phyloP scores from a whole-genome alignment of 169 alveolate genomes.

The Plasmodium reichenowi region DNA sequence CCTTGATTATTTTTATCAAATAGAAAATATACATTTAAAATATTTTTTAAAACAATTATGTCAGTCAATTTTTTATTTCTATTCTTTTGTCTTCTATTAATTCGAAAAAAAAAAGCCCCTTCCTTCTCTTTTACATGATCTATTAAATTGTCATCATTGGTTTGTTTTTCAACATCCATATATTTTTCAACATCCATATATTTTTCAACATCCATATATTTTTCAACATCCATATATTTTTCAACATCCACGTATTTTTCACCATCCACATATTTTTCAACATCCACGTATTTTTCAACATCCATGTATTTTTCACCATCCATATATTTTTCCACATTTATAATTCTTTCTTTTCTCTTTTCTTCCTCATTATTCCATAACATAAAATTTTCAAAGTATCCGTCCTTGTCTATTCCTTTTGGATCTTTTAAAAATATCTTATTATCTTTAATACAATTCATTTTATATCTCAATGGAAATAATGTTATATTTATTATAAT shows the following conservation, averaged over 20 bases:
- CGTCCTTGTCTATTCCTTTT: conserved; percentile 8
- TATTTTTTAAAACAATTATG: conserved; percentile 39
- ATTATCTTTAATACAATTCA: not conserved
- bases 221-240: not conserved
- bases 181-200: not conserved
- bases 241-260: not conserved
- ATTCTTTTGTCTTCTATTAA: not conserved
- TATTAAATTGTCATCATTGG: not conserved
- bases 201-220: not conserved
- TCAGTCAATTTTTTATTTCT: conserved; percentile 27
- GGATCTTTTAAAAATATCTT: not conserved
- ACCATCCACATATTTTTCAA: not conserved
- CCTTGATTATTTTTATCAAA: conserved; percentile 65
- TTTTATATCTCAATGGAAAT: too few relatives aligned
- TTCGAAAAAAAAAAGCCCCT: not conserved
- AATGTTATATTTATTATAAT: too few relatives aligned
- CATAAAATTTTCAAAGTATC: conserved; percentile 11
- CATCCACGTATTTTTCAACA: not conserved
- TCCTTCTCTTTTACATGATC: too few relatives aligned
- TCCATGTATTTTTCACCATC: not conserved
- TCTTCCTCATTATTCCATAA: conserved; percentile 17
- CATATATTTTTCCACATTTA: not conserved
- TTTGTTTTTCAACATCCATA: not conserved
- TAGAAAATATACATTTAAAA: conserved; percentile 62
- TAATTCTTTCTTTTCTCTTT: not conserved